Percentiles rank a stretch among this genome's conserved stretches.
Conservation (phyloP, 179 eudicot genomes). For the Amaranthus tricolor region DNA sequence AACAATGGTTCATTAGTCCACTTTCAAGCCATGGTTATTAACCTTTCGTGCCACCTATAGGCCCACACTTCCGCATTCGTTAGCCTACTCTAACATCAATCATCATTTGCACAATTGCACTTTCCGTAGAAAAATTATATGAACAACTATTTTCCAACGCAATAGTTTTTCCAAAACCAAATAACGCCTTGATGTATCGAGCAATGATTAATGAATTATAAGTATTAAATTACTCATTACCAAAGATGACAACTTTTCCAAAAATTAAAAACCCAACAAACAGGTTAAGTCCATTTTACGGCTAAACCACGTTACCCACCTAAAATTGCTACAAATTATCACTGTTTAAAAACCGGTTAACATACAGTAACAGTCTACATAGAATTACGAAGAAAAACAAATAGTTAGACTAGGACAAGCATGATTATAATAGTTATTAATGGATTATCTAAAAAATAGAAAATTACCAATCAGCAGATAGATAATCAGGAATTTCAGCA, state of each 20-base stretch:
- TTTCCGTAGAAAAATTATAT: no score
- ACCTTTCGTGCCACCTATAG: no score
- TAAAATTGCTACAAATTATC: not conserved
- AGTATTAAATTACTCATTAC: not conserved
- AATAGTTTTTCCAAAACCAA: not conserved
- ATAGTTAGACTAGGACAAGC: not conserved
- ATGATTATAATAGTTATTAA: no score
- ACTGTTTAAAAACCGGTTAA: not conserved
- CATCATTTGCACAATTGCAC: not conserved
- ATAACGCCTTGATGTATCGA: not conserved
- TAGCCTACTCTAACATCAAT: no score
- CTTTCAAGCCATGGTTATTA: no score
- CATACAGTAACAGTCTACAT: not conserved
- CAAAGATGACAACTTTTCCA: not conserved
- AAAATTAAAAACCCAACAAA: not conserved
- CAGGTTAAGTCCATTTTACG: not conserved
- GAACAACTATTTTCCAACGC: no score
- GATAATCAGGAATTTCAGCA: conserved; percentile 77
- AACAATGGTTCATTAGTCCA: no score
- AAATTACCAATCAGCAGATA: conserved; percentile 70
- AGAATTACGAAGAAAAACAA: not conserved
- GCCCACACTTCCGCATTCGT: no score
- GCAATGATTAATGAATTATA: not conserved
- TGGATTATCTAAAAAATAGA: not conserved
- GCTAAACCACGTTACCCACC: not conserved